Evolutionary conservation across 768 basidiomycete genomes (phyloP), one percentile per base, ranked within the genome.

Genomic region (Cystobasidium tubakii): DNA sequence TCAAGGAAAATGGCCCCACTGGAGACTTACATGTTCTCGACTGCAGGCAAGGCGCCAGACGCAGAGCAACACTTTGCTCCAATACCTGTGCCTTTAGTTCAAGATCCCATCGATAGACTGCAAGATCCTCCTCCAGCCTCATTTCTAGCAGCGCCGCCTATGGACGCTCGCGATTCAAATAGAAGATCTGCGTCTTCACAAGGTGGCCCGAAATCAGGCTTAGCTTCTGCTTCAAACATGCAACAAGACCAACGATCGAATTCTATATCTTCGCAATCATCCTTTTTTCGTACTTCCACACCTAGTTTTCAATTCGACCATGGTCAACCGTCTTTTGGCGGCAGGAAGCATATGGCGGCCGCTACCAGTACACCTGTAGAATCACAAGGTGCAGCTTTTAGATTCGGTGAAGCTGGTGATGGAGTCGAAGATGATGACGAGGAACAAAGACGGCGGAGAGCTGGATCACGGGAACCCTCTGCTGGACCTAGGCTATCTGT

Each of bases 391-490:
- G 66, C 66, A 7, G 66, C 23, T 31, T 67, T 67, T 50, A 43
- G 50, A 43, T 67, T 67, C 66, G 66, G 66, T 31, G 66, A 67
- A 31, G 66, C 66, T 62, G 21, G 57, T 39, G 57, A 33, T 62
- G 57, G 57, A 21, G 2, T 62, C 15, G 63, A 65, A 39, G 43
- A 39, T 12, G 25, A 25, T 15, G 43, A 27, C 1, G 63, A 65
- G 17, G n/a, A 6, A 3, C 27, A 19, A 13, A 65, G 34, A 39
- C 7, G 4, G 17, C 63, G 25, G 29, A n/a, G 62, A 36, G 39
- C 63, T 6, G 57, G 29, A 60, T 60, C 57, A 60, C 25, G 57
- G 33, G 57, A 60, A 21, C 57, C 57, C 29, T 60, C 57, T 60
- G 25, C 21, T 13, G 57, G 57, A 34, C 57, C 57, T 27, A 34